Evolutionary conservation across 371 early-diverging fungal genomes (phyloP).

Genomic region (Rhizopus stolonifer): DNA sequence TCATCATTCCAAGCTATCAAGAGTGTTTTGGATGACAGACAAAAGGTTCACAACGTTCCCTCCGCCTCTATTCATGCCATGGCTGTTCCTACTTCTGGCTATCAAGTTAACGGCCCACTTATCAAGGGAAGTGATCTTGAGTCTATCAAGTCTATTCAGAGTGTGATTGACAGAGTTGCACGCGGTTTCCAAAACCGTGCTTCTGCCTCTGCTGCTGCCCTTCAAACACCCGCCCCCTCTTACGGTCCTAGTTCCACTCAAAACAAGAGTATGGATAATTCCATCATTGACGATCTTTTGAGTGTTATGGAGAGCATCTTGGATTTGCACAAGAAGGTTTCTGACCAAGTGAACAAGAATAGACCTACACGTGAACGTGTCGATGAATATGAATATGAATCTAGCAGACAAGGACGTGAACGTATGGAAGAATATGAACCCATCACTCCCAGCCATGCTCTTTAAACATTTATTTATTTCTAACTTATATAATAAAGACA

Average conservation of each 20-base stretch:
- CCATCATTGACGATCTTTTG: neutral
- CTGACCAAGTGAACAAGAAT: neutral
- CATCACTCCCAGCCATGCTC: no score
- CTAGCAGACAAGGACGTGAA: neutral
- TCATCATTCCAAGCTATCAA: neutral
- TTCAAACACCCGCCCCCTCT: neutral
- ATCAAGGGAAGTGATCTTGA: neutral
- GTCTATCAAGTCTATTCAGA: neutral
- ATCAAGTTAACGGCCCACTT: neutral
- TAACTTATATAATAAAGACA: neutral
- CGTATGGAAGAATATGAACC: neutral
- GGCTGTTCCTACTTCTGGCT: neutral
- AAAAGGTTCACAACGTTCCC: neutral
- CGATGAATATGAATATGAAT: neutral
- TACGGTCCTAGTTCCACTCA: neutral
- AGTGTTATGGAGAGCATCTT: neutral
- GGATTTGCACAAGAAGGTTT: neutral
- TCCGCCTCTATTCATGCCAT: neutral
- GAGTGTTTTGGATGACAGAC: neutral
- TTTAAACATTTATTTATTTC: conserved; percentile 1
- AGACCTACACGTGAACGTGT: neutral
- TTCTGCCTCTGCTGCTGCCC: neutral
- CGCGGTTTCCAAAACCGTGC: neutral
- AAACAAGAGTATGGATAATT: neutral
- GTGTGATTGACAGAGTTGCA: neutral